phyloP scores from a whole-genome alignment of 495 filamentous ascomycete species.

The Tricharina praecox region DNA sequence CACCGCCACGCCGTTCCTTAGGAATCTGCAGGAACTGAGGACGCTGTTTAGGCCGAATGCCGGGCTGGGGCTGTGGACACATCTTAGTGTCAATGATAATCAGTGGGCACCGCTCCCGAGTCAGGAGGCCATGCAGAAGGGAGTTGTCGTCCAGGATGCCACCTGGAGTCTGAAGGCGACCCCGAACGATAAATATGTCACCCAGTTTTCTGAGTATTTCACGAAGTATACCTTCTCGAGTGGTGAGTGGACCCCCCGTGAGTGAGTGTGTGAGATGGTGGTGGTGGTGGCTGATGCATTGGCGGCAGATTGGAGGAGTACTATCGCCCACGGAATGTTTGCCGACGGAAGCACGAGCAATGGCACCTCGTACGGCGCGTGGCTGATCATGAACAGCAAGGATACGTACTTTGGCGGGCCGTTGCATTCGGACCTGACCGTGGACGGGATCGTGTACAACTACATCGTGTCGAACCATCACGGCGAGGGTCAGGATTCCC shows the following conservation, averaged over 20 bases:
- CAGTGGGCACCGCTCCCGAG: slow-evolving; percentile 38
- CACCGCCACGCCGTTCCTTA: slow-evolving; percentile 34
- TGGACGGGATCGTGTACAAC: slow-evolving; percentile 43
- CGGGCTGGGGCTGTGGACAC: slow-evolving; percentile 36
- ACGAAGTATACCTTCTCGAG: slow-evolving; percentile 43
- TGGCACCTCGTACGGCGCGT: slow-evolving; percentile 36
- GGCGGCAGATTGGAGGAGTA: slow-evolving; percentile 35
- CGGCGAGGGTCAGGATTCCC: too few species aligned
- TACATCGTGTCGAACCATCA: slow-evolving; percentile 39
- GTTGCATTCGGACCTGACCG: slow-evolving; percentile 38
- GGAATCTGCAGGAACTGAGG: slow-evolving; percentile 39
- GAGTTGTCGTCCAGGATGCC: slow-evolving; percentile 40
- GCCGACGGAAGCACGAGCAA: slow-evolving; percentile 35
- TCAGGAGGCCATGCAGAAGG: slow-evolving; percentile 28
- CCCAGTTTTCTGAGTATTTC: slow-evolving; percentile 39
- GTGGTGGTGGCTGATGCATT: too few species aligned
- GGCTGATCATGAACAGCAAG: slow-evolving; percentile 42
- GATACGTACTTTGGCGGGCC: slow-evolving; percentile 45
- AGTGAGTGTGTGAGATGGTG: too few species aligned
- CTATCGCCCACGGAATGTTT: slow-evolving; percentile 38
- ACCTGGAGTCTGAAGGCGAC: slow-evolving; percentile 39
- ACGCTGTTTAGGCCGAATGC: slow-evolving; percentile 41
- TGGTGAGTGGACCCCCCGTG: slow-evolving; percentile 12
- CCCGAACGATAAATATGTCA: slow-evolving; percentile 34
- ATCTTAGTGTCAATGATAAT: slow-evolving; percentile 35